Evolutionary conservation across 2,329 filamentous ascomycete genomes (phyloP).

Genomic region (Fonsecaea monophora): DNA sequence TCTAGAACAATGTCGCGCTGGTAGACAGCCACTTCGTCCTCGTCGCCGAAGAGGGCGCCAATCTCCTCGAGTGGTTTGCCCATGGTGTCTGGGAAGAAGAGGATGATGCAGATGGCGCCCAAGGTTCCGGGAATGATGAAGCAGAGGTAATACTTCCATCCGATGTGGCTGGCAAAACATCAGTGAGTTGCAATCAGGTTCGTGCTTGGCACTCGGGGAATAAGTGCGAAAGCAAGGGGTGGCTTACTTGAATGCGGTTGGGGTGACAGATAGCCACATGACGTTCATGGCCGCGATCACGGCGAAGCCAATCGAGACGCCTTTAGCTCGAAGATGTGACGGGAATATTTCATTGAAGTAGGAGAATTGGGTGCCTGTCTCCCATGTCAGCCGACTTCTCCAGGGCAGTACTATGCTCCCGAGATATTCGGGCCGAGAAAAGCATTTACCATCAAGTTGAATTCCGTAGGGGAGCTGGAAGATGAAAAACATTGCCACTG

Average conservation of each 20-base stretch:
- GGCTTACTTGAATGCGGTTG: background rate
- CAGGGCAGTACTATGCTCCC: background rate
- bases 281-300: background rate
- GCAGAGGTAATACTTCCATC: background rate
- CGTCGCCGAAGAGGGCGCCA: background rate
- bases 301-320: background rate
- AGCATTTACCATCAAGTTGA: no score
- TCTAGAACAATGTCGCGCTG: no score
- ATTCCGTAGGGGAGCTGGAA: background rate
- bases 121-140: background rate
- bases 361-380: background rate
- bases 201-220: background rate
- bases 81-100: background rate
- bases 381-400: background rate
- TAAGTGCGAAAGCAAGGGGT: no score
- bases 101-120: background rate
- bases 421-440: no score
- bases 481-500: constrained; percentile 46
- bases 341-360: background rate
- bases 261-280: background rate
- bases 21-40: no score
- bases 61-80: background rate
- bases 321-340: background rate
- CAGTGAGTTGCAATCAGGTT: no score
- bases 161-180: background rate